Evolutionary conservation across 805 yeast species (phyloP).

Genomic region (Metschnikowia lachancei): DNA sequence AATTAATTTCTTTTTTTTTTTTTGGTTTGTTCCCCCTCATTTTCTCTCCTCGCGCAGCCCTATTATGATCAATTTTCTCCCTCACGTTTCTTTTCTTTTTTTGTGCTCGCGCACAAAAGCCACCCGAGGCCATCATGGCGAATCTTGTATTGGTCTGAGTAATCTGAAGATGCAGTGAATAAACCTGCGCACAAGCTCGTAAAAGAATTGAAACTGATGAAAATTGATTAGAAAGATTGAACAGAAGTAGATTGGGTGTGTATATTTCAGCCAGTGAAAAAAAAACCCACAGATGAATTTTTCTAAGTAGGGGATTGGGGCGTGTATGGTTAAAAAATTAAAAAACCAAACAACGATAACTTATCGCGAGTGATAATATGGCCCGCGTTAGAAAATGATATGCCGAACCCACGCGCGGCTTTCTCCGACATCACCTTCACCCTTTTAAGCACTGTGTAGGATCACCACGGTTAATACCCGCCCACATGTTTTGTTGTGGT

Average conservation of each 20-base stretch:
- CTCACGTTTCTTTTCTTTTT: neutral
- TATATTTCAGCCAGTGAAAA: too few relatives aligned
- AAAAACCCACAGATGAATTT: too few relatives aligned
- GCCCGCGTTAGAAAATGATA: too few relatives aligned
- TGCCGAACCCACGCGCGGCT: neutral
- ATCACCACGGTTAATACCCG: too few relatives aligned
- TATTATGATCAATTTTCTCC: neutral
- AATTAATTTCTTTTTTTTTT: conserved; percentile 1
- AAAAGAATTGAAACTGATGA: too few relatives aligned
- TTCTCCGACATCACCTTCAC: neutral
- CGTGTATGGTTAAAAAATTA: too few relatives aligned
- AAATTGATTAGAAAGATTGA: too few relatives aligned
- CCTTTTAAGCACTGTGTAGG: neutral
- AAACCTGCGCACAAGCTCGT: too few relatives aligned
- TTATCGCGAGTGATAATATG: too few relatives aligned
- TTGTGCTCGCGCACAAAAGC: neutral
- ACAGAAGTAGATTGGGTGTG: too few relatives aligned
- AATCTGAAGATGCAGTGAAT: neutral
- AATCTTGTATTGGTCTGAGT: neutral
- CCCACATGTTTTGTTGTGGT: neutral
- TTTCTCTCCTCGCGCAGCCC: conserved; percentile 1
- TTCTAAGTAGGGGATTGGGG: too few relatives aligned
- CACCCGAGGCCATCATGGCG: neutral
- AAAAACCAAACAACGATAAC: too few relatives aligned
- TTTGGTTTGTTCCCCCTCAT: conserved; percentile 1